Evolutionary conservation across 2,329 filamentous ascomycete genomes (phyloP).

Genomic region (Colletotrichum karsti): DNA sequence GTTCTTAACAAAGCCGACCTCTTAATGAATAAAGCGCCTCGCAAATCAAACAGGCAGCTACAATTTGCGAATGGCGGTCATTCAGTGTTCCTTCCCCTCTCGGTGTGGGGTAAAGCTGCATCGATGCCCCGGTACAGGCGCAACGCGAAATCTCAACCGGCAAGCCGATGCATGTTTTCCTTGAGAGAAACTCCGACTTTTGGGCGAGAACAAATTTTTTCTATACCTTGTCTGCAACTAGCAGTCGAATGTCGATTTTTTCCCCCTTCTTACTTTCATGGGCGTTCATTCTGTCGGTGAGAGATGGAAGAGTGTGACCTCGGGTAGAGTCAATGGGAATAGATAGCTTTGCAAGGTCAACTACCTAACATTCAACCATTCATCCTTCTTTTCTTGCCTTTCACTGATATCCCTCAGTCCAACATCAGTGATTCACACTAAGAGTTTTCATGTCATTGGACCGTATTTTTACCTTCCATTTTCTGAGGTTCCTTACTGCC

Average conservation of each 20-base stretch:
- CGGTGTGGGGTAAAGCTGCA: not conserved
- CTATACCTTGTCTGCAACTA: not conserved
- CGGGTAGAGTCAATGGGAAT: too few species aligned
- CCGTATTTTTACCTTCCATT: not conserved
- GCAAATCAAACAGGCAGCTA: not conserved
- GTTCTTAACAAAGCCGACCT: not conserved
- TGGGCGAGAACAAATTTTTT: not conserved
- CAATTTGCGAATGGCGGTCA: not conserved
- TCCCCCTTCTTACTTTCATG: too few species aligned
- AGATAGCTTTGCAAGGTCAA: too few species aligned
- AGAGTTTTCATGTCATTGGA: not conserved
- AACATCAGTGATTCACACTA: too few species aligned
- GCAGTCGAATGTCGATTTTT: not conserved
- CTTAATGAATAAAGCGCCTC: not conserved
- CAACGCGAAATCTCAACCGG: conserved; percentile 1
- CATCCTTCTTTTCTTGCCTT: too few species aligned
- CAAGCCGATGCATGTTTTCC: not conserved
- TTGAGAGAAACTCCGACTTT: not conserved
- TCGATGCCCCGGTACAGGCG: not conserved
- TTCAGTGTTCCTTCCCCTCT: not conserved
- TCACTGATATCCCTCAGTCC: too few species aligned
- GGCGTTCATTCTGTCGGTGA: too few species aligned
- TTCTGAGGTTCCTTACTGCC: not conserved
- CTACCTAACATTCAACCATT: too few species aligned
- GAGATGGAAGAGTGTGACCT: too few species aligned